These are phyloP conservation scores for Mycena vulgaris DNA, from an alignment of 768 basidiomycete species.

Conservation along the genomic window DNA sequence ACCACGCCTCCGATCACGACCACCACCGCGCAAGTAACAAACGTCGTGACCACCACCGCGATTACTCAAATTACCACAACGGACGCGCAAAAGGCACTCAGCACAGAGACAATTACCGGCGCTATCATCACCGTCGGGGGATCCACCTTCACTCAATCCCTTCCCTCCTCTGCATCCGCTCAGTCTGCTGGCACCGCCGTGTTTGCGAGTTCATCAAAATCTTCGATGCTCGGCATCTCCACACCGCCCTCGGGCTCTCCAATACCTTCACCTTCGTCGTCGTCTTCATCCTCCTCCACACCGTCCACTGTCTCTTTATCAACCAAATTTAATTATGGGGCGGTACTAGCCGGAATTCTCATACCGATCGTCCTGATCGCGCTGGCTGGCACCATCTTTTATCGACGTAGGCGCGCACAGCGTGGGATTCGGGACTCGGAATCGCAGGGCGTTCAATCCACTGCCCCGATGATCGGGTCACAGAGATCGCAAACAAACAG, in stretches of 20 bases:
- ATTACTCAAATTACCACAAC: neutral
- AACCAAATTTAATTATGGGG: neutral
- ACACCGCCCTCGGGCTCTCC: neutral
- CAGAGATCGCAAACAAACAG: neutral
- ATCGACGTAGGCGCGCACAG: constrained; percentile 5
- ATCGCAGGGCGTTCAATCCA: neutral
- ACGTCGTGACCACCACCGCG: neutral
- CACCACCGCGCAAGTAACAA: neutral
- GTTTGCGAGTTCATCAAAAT: neutral
- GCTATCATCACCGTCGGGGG: neutral
- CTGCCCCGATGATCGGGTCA: neutral
- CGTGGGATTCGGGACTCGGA: neutral
- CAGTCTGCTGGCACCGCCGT: neutral
- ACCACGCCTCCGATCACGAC: neutral
- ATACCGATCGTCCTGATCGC: neutral
- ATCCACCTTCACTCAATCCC: too few species aligned
- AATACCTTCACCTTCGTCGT: neutral
- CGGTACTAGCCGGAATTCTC: constrained; percentile 1
- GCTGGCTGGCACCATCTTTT: neutral
- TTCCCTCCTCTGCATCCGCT: too few species aligned
- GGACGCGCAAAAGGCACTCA: neutral
- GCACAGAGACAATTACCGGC: neutral
- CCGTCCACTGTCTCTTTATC: neutral
- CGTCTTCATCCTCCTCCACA: neutral
- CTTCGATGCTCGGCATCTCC: neutral